Conservation (phyloP, 129 eudicot genomes). For the Pseudognaphalium luteoalbum region DNA sequence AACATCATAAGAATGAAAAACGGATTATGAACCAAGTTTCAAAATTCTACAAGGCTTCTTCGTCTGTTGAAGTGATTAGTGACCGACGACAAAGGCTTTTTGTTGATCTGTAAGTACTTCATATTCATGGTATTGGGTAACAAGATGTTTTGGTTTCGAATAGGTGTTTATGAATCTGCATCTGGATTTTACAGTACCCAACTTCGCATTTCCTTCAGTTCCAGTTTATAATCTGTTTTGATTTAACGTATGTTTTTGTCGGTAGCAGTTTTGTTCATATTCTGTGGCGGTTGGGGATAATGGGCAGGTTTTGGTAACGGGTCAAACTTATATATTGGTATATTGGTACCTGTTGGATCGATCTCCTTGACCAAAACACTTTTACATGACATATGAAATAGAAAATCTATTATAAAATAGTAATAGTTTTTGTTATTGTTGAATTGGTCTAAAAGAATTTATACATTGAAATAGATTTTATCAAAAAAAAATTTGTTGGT, state of each 20-base stretch:
- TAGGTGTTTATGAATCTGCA: background rate
- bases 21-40: background rate
- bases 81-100: background rate
- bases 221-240: background rate
- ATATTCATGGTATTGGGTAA: background rate
- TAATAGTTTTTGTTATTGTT: no score
- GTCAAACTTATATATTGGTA: no score
- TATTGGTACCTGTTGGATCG: no score
- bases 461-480: no score
- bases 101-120: background rate
- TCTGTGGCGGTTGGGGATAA: background rate
- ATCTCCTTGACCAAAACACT: no score
- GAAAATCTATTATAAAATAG: no score
- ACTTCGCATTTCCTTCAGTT: background rate
- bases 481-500: no score
- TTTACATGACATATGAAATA: no score
- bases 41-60: slow-evolving; percentile 2
- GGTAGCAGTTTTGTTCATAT: background rate
- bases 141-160: background rate
- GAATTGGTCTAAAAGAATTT: no score
- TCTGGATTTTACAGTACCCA: background rate
- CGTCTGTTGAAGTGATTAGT: background rate
- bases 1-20: background rate
- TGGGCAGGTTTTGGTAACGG: no score
- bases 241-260: background rate